A percentile compares a stretch with the other conserved stretches of the same genome.
These are phyloP conservation scores for Yamadazyma songkhlaensis DNA, from an alignment of 1,139 yeast species.

Conservation along the genomic window DNA sequence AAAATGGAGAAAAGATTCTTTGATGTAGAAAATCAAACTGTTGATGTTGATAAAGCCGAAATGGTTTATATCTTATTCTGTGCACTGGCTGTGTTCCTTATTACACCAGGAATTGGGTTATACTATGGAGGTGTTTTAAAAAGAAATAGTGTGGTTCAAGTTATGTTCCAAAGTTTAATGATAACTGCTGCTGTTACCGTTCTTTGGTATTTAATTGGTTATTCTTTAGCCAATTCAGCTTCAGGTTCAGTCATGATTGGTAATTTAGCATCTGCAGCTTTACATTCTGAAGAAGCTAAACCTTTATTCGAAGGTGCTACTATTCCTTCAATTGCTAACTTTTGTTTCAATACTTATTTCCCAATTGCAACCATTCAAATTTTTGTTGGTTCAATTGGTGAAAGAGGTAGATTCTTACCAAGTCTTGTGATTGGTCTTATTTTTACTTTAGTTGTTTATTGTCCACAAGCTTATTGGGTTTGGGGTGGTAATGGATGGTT, in stretches of 20 bases:
- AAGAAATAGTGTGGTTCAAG: constrained; percentile 85
- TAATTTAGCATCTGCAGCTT: constrained; percentile 71
- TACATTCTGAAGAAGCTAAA: constrained; percentile 50
- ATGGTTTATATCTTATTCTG: constrained; percentile 82
- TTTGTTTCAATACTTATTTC: constrained; percentile 89
- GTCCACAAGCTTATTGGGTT: constrained; percentile 95
- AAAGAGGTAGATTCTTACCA: constrained; percentile 91
- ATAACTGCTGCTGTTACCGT: constrained; percentile 73
- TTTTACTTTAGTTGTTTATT: constrained; percentile 91
- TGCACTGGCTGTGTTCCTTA: constrained; percentile 85
- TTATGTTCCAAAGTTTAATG: constrained; percentile 89
- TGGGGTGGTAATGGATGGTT: constrained; percentile 96
- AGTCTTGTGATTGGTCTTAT: constrained; percentile 87
- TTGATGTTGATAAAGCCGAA: constrained; percentile 59
- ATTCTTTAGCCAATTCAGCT: constrained; percentile 80
- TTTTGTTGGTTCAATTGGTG: constrained; percentile 95
- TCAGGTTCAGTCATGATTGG: constrained; percentile 76
- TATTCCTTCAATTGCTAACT: constrained; percentile 58
- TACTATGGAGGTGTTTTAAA: constrained; percentile 87
- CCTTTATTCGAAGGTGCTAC: constrained; percentile 53
- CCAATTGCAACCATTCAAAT: constrained; percentile 83
- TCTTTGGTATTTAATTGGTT: constrained; percentile 98
- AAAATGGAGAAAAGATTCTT: background rate
- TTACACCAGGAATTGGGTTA: constrained; percentile 86
- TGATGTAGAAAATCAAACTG: constrained; percentile 12